These are phyloP conservation scores for Aureobasidium sp. DNA, from an alignment of 2,329 filamentous ascomycete species.

Conservation along the genomic window DNA sequence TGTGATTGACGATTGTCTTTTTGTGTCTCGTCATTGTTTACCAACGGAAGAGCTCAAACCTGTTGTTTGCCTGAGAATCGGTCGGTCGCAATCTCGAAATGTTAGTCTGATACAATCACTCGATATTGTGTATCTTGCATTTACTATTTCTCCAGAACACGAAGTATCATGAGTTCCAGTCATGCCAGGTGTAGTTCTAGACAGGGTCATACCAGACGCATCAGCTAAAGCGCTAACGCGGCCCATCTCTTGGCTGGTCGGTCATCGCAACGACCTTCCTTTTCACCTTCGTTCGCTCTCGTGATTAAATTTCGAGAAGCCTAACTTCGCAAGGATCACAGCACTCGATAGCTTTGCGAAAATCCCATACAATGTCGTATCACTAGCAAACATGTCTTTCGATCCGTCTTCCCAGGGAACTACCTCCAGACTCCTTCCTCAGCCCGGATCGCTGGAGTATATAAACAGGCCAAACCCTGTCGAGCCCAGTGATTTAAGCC, in stretches of 20 bases:
- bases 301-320: neutral
- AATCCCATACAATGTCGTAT: neutral
- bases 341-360: neutral
- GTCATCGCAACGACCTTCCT: neutral
- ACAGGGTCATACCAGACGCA: neutral
- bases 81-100: too few species aligned
- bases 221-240: neutral
- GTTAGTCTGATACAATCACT: too few species aligned
- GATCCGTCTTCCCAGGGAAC: neutral
- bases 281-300: neutral
- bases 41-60: too few species aligned
- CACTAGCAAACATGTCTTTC: neutral
- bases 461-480: slow-evolving; percentile 30
- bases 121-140: too few species aligned
- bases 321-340: neutral
- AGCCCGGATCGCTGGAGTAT: slow-evolving; percentile 14
- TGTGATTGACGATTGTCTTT: neutral
- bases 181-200: too few species aligned
- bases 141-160: too few species aligned
- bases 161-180: too few species aligned
- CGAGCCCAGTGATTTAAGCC: slow-evolving; percentile 24
- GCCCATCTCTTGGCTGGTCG: neutral
- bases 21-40: neutral
- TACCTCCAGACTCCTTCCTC: neutral
- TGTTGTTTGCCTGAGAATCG: too few species aligned